Evolutionary conservation across 2,329 filamentous ascomycete genomes (phyloP).

Genomic region (Pseudogymnoascus sp.): DNA sequence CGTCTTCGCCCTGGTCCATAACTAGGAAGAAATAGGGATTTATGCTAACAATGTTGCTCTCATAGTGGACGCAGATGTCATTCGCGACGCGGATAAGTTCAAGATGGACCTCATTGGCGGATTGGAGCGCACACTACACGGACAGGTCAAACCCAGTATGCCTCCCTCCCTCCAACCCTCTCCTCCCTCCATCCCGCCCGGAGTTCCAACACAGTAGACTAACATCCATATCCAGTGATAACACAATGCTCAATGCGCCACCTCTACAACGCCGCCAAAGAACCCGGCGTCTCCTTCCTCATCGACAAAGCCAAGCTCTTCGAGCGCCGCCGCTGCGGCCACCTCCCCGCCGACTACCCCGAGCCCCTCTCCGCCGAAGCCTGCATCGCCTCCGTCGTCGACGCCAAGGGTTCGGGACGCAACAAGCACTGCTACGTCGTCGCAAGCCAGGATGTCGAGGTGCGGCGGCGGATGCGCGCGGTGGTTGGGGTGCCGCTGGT

Average conservation of each 20-base stretch:
- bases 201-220: too few species aligned
- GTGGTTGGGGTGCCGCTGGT: conserved; percentile 67
- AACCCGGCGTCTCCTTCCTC: conserved; percentile 40
- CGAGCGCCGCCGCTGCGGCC: conserved; percentile 69
- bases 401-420: conserved; percentile 59
- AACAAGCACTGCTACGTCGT: conserved; percentile 78
- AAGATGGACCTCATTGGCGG: conserved; percentile 81
- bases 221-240: conserved; percentile 45
- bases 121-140: conserved; percentile 75
- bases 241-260: conserved; percentile 75
- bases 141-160: conserved; percentile 72
- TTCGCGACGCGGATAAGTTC: conserved; percentile 70
- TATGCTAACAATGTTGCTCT: background rate
- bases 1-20: conserved; percentile 10
- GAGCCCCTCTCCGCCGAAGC: conserved; percentile 61
- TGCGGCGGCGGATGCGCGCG: conserved; percentile 54
- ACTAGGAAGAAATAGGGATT: background rate
- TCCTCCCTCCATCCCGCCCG: too few species aligned
- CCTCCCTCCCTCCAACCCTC: conserved; percentile 14
- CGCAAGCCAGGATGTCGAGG: conserved; percentile 59
- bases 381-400: conserved; percentile 67
- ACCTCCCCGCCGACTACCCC: conserved; percentile 63
- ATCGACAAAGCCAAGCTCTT: conserved; percentile 68
- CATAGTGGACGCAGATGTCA: conserved; percentile 71
- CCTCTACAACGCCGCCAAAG: conserved; percentile 55